Percentiles rank a stretch among this genome's conserved stretches.
These are phyloP conservation scores for Mycena latifolia DNA, from an alignment of 768 basidiomycete species.

Conservation along the genomic window DNA sequence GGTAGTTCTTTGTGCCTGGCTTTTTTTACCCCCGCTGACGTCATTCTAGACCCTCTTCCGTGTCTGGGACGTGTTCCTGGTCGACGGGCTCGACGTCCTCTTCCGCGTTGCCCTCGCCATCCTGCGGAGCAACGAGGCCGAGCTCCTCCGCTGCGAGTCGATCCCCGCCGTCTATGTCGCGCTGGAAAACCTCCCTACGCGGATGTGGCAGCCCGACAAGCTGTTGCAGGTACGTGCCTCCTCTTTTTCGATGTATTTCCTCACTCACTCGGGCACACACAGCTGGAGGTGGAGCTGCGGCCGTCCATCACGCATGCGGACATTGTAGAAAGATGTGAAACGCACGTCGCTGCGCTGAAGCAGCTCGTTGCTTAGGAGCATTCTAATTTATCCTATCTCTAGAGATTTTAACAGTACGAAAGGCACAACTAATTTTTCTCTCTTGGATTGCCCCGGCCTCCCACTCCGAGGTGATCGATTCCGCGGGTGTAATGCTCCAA, in stretches of 20 bases:
- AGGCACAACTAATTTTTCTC: not conserved
- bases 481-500: too few species aligned
- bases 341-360: conserved; percentile 52
- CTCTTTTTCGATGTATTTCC: too few species aligned
- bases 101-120: conserved; percentile 93
- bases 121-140: conserved; percentile 84
- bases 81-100: conserved; percentile 92
- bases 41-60: conserved; percentile 85
- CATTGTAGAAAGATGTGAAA: conserved; percentile 58
- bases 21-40: conserved; percentile 7
- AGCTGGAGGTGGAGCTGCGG: conserved; percentile 63
- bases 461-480: too few species aligned
- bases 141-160: conserved; percentile 86
- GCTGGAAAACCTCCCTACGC: conserved; percentile 88
- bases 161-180: conserved; percentile 92
- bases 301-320: conserved; percentile 57
- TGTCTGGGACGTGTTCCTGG: conserved; percentile 96
- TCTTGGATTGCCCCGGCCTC: not conserved
- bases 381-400: conserved; percentile 15
- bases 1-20: conserved; percentile 56
- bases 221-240: conserved; percentile 79
- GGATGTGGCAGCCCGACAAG: conserved; percentile 95
- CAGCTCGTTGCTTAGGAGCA: conserved; percentile 40
- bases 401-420: conserved; percentile 17
- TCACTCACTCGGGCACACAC: not conserved